Evolutionary conservation across 768 basidiomycete genomes (phyloP).

Genomic region (Mycena galopus): DNA sequence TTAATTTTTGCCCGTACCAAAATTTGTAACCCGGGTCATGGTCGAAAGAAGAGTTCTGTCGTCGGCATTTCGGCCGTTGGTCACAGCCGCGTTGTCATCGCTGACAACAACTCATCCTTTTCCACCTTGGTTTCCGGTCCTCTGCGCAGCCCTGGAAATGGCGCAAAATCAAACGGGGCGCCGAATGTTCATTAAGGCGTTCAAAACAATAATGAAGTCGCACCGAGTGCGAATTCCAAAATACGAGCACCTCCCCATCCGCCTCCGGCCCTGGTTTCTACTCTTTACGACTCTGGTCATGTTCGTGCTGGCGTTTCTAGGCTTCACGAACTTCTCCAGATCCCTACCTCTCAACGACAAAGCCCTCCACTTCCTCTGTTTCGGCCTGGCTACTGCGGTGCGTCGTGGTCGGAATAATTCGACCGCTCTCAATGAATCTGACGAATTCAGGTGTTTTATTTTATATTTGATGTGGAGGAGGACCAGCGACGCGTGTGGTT

Average conservation of each 20-base stretch:
- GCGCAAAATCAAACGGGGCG: slow-evolving; percentile 35
- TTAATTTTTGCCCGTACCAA: too few relatives aligned
- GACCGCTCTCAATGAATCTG: not conserved
- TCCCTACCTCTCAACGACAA: slow-evolving; percentile 83
- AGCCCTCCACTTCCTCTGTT: slow-evolving; percentile 83
- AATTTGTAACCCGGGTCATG: slow-evolving; percentile 60
- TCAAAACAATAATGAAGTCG: slow-evolving; percentile 80
- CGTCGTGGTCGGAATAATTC: not conserved
- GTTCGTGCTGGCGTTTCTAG: slow-evolving; percentile 78
- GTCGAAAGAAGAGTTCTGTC: too few relatives aligned
- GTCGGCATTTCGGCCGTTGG: not conserved
- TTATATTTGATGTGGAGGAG: slow-evolving; percentile 92
- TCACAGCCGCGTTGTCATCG: not conserved
- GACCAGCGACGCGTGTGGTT: slow-evolving; percentile 88
- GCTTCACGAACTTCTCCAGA: slow-evolving; percentile 79
- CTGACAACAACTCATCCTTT: not conserved
- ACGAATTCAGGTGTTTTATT: slow-evolving; percentile 74
- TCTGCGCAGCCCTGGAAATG: not conserved
- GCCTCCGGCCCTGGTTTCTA: slow-evolving; percentile 88
- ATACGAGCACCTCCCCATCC: slow-evolving; percentile 75
- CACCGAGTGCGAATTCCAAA: slow-evolving; percentile 71
- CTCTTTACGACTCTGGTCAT: slow-evolving; percentile 77
- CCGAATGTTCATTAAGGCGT: slow-evolving; percentile 57
- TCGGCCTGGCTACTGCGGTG: slow-evolving; percentile 73
- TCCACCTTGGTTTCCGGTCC: not conserved